These are phyloP conservation scores for Penicillium canariense DNA, from an alignment of 495 filamentous ascomycete species.

Conservation along the genomic window DNA sequence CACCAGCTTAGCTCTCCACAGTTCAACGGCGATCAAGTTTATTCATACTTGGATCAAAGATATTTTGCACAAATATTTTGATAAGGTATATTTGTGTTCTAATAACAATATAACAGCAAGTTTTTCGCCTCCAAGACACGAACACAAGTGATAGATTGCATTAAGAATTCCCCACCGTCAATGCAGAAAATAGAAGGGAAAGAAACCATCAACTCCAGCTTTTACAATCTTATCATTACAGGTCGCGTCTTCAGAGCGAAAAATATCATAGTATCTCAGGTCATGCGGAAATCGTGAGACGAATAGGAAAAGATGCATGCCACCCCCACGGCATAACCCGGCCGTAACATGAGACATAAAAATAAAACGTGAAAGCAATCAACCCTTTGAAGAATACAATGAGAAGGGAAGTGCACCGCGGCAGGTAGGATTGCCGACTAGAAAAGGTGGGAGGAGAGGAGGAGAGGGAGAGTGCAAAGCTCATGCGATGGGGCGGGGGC, in stretches of 20 bases:
- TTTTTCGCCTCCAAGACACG: background rate
- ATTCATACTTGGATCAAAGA: too few relatives aligned
- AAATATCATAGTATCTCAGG: slow-evolving; percentile 37
- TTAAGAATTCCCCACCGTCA: slow-evolving; percentile 21
- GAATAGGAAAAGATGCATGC: slow-evolving; percentile 31
- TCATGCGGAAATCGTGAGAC: slow-evolving; percentile 33
- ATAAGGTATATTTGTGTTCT: background rate
- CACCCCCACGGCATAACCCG: slow-evolving; percentile 28
- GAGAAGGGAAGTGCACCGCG: slow-evolving; percentile 6
- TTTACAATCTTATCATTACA: slow-evolving; percentile 45
- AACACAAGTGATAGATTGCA: slow-evolving; percentile 19
- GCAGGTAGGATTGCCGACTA: slow-evolving; percentile 1
- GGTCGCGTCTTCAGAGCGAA: slow-evolving; percentile 25
- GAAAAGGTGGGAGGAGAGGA: slow-evolving; percentile 10
- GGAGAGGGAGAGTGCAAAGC: slow-evolving; percentile 14
- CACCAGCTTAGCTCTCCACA: background rate
- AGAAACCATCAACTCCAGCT: slow-evolving; percentile 30
- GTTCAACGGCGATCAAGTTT: background rate
- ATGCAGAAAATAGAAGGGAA: slow-evolving; percentile 17
- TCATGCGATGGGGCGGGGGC: slow-evolving; percentile 43
- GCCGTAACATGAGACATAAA: slow-evolving; percentile 30
- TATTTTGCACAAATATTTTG: background rate
- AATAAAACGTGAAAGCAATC: slow-evolving; percentile 20
- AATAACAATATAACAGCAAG: background rate
- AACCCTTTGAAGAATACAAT: slow-evolving; percentile 34